Evolutionary conservation across 2,329 filamentous ascomycete genomes (phyloP).

Genomic region (Penicillium hesseltinei): DNA sequence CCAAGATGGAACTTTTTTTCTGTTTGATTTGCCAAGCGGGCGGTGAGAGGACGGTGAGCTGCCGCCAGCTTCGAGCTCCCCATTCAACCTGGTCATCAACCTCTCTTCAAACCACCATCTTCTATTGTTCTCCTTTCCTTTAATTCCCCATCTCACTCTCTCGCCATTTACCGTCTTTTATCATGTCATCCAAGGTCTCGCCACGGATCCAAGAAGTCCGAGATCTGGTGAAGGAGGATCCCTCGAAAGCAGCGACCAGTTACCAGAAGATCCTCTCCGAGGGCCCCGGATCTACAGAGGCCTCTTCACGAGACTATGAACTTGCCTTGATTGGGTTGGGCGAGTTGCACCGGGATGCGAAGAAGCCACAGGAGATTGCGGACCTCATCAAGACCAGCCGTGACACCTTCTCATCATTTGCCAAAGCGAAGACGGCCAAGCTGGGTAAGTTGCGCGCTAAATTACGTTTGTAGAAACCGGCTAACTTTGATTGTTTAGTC

Average conservation of each 20-base stretch:
- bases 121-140: slow-evolving; percentile 4
- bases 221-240: slow-evolving; percentile 75
- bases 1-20: slow-evolving; percentile 32
- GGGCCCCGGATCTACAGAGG: slow-evolving; percentile 79
- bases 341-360: slow-evolving; percentile 82
- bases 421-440: slow-evolving; percentile 98
- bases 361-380: slow-evolving; percentile 79
- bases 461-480: not conserved
- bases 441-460: slow-evolving; percentile 65
- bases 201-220: slow-evolving; percentile 83
- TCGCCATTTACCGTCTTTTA: slow-evolving; percentile 14
- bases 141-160: not conserved
- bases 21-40: slow-evolving; percentile 35
- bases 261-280: slow-evolving; percentile 89
- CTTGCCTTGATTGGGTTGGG: slow-evolving; percentile 81
- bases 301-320: slow-evolving; percentile 88
- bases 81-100: slow-evolving; percentile 19
- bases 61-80: slow-evolving; percentile 30
- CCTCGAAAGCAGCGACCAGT: slow-evolving; percentile 77
- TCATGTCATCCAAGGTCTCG: slow-evolving; percentile 53
- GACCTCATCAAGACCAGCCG: slow-evolving; percentile 87
- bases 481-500: slow-evolving; percentile 55
- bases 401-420: slow-evolving; percentile 89
- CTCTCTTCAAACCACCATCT: slow-evolving; percentile 17
- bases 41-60: slow-evolving; percentile 31